Evolutionary conservation across 306 rosid genomes (phyloP).

Genomic region (Parietaria judaica): DNA sequence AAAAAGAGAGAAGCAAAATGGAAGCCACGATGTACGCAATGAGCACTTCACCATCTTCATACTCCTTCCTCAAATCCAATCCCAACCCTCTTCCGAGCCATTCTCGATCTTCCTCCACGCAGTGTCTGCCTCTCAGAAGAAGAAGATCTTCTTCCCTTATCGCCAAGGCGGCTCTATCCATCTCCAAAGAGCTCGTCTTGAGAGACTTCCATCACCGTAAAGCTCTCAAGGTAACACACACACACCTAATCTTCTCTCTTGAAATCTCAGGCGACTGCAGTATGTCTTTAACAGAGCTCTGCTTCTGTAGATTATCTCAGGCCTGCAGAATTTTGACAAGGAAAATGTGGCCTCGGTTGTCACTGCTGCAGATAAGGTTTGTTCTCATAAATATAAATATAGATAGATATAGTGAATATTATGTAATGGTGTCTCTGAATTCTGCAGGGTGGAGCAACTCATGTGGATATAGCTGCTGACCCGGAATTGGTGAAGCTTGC

Average conservation of each 20-base stretch:
- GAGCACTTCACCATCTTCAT: conserved; percentile 44
- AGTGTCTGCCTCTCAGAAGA: conserved; percentile 35
- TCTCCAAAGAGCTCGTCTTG: conserved; percentile 49
- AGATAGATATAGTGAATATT: not conserved
- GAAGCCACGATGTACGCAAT: conserved; percentile 39
- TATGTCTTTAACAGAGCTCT: not conserved
- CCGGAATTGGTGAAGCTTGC: conserved; percentile 90
- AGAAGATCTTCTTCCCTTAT: conserved; percentile 35
- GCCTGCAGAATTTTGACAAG: conserved; percentile 69
- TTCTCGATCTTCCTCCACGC: conserved; percentile 15
- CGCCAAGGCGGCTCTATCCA: conserved; percentile 47
- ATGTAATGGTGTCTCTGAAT: not conserved
- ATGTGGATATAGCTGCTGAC: conserved; percentile 94
- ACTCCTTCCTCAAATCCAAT: conserved; percentile 36
- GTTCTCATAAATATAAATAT: conserved; percentile 1
- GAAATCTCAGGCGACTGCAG: not conserved
- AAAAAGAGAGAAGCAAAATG: no score
- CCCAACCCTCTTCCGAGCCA: conserved; percentile 35
- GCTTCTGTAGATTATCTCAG: conserved; percentile 71
- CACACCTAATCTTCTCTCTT: not conserved
- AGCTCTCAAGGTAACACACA: conserved; percentile 81
- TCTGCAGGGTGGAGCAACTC: conserved; percentile 87
- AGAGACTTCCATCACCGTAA: conserved; percentile 54
- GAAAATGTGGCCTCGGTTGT: conserved; percentile 76
- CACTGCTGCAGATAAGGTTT: conserved; percentile 88